phyloP scores from a whole-genome alignment of 2,329 filamentous ascomycete species.

The Colletotrichum caudatum region DNA sequence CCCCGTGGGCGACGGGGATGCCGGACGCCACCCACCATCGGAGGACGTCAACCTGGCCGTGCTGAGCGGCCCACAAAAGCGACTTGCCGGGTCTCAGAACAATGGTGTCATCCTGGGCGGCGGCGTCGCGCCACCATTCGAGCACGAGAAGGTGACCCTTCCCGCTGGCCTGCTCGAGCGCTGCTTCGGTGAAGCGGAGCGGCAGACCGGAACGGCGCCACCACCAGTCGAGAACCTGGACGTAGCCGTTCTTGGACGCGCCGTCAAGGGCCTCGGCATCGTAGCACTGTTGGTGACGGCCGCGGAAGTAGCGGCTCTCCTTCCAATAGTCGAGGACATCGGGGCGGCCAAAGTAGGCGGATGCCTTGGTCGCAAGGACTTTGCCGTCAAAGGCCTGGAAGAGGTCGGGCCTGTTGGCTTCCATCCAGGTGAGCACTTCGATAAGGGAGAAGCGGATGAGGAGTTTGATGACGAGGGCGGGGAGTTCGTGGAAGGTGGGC shows the following conservation, averaged over 20 bases:
- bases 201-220: slow-evolving; percentile 80
- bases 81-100: slow-evolving; percentile 85
- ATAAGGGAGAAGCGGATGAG: slow-evolving; percentile 92
- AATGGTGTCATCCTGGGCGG: slow-evolving; percentile 67
- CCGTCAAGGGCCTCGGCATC: slow-evolving; percentile 87
- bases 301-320: slow-evolving; percentile 82
- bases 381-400: slow-evolving; percentile 84
- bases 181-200: slow-evolving; percentile 86
- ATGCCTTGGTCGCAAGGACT: slow-evolving; percentile 88
- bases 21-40: slow-evolving; percentile 90
- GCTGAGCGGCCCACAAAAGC: slow-evolving; percentile 85
- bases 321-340: slow-evolving; percentile 94
- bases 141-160: slow-evolving; percentile 88
- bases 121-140: slow-evolving; percentile 90
- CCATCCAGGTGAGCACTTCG: slow-evolving; percentile 78
- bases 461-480: slow-evolving; percentile 84
- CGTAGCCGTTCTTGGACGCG: slow-evolving; percentile 86
- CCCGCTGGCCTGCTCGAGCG: slow-evolving; percentile 87
- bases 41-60: slow-evolving; percentile 81
- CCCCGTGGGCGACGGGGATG: slow-evolving; percentile 82
- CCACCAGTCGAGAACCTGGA: slow-evolving; percentile 93
- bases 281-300: slow-evolving; percentile 77
- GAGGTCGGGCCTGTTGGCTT: slow-evolving; percentile 73
- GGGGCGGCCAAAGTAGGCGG: slow-evolving; percentile 84
- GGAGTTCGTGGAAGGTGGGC: slow-evolving; percentile 77